Percentiles rank a stretch among this genome's conserved stretches.
Conservation (phyloP, 2,329 filamentous ascomycete genomes). For the Fusarium cyanostomum region DNA sequence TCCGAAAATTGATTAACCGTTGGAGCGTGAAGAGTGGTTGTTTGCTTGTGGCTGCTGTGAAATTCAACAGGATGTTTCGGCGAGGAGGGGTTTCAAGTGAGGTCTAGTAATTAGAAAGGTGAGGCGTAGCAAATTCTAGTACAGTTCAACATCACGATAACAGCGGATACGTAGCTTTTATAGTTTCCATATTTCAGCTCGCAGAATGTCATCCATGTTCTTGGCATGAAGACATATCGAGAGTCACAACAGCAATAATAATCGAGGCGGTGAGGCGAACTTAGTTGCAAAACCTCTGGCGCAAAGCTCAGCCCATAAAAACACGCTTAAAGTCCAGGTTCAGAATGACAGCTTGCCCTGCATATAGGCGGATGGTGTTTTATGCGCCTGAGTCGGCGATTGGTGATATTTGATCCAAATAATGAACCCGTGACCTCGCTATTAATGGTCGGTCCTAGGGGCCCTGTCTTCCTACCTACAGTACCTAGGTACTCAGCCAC, state of each 20-base stretch:
- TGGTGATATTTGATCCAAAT: constrained; percentile 23
- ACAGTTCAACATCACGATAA: not conserved
- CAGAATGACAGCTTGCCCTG: constrained; percentile 33
- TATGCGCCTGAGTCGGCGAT: constrained; percentile 27
- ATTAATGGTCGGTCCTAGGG: constrained; percentile 11
- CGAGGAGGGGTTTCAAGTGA: too few relatives aligned
- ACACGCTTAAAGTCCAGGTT: constrained; percentile 8
- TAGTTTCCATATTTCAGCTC: too few relatives aligned
- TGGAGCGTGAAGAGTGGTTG: not conserved
- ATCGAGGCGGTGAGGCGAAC: constrained; percentile 22
- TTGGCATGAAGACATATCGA: not conserved
- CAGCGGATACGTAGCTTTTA: not conserved
- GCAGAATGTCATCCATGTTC: too few relatives aligned
- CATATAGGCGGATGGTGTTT: constrained; percentile 19
- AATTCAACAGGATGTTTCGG: too few relatives aligned
- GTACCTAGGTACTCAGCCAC: constrained; percentile 14
- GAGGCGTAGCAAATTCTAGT: not conserved
- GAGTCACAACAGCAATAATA: not conserved
- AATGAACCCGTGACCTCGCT: constrained; percentile 24
- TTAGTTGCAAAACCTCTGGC: not conserved
- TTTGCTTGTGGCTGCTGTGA: not conserved
- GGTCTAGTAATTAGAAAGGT: too few relatives aligned
- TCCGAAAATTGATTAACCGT: not conserved
- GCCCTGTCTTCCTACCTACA: constrained; percentile 14
- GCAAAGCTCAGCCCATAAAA: constrained; percentile 9